These are phyloP conservation scores for Henckelia pumila DNA, from an alignment of 257 asterid species.

Conservation along the genomic window DNA sequence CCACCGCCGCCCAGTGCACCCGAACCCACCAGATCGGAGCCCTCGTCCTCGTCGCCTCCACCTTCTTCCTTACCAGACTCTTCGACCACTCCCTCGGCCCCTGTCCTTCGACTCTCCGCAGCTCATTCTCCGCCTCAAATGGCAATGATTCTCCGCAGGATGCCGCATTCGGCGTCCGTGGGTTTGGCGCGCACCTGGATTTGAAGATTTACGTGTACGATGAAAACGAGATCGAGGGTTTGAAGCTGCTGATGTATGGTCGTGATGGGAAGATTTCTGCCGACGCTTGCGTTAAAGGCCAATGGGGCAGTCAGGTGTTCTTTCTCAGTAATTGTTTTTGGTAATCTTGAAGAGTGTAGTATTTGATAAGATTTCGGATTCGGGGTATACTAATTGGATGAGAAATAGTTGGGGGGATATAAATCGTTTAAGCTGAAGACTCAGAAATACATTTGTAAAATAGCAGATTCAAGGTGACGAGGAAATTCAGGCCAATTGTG, in stretches of 20 bases:
- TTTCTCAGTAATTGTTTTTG: not conserved
- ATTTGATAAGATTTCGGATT: too few relatives aligned
- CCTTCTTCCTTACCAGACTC: conserved; percentile 78
- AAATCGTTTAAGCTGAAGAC: not conserved
- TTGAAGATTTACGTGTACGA: conserved; percentile 88
- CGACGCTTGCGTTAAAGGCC: conserved; percentile 81
- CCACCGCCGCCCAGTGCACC: conserved; percentile 40
- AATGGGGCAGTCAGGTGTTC: conserved; percentile 92
- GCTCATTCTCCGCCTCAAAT: conserved; percentile 23
- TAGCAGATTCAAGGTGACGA: not conserved
- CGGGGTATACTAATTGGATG: not conserved
- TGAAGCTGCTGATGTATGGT: conserved; percentile 67
- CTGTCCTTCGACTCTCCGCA: conserved; percentile 31
- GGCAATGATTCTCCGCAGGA: conserved; percentile 21
- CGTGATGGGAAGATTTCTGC: conserved; percentile 71
- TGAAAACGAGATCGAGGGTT: conserved; percentile 71
- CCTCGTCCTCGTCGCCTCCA: conserved; percentile 55
- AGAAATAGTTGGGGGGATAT: not conserved
- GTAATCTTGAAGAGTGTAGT: not conserved
- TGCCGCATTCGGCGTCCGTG: conserved; percentile 28
- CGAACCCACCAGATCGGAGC: conserved; percentile 88
- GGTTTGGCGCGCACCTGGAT: conserved; percentile 29
- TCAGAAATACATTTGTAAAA: not conserved
- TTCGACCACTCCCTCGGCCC: conserved; percentile 52
- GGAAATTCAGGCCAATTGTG: not conserved